Evolutionary conservation across 495 filamentous ascomycete species (phyloP), one percentile per base, ranked within the genome.

Genomic region (Xylaria curta): DNA sequence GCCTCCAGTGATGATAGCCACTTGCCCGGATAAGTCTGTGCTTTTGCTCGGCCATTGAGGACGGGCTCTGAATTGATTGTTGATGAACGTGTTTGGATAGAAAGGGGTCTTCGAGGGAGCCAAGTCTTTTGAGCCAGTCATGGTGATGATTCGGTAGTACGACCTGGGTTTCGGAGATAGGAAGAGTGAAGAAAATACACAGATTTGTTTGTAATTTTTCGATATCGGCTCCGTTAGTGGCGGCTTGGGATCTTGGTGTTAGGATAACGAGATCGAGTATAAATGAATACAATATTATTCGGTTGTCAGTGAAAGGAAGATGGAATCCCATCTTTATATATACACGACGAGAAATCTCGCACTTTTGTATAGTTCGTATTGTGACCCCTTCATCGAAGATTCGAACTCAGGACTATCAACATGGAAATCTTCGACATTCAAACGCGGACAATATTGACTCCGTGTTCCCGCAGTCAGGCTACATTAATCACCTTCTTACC

Each of bases 1-100:
- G 70, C 79, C 69, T 13, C 88, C 88, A 2, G 86, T 89, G 24
- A 90, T 73, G 53, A 90, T 85, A 31, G 83, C 80, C 0, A 79
- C 82, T 68, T 87, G 79, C 9, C 79, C 80, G 3, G 79, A 71
- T 26, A 80, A 74, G 58, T 74, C 69, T 51, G 75, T 80, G 26
- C 71, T 58, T 56, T 60, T 69, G 0, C 75, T 61, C 8, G 79
- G 78, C 44, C 69, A 73, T 66, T 73, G 62, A 0, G 80, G 66
- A 40, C 76, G 78, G 40, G 78, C 75, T 36, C 59, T 71, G 71
- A 82, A 81, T 64, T 81, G 79, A 61, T 79, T 79, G 71, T 75
- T 76, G 69, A 76, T 36, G 54, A 79, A 78, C 8, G 74, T 31
- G 64, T 53, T 54, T 21, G 58, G 59, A 13, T 67, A 66, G 21